These are phyloP conservation scores for Ramalina intermedia DNA, from an alignment of 495 filamentous ascomycete species.

Conservation along the genomic window DNA sequence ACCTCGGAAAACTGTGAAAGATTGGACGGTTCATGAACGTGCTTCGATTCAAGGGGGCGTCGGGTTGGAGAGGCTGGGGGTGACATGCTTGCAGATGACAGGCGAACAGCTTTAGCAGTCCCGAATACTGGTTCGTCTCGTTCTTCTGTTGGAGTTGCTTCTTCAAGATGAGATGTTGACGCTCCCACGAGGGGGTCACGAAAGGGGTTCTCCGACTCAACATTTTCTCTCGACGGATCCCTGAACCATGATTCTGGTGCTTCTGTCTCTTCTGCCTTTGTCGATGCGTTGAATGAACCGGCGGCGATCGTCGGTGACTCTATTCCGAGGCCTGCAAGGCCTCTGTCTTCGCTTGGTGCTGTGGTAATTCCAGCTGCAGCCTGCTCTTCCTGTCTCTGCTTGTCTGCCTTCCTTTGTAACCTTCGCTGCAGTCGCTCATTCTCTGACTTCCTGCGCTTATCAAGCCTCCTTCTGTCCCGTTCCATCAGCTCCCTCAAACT, in stretches of 20 bases:
- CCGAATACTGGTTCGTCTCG: constrained; percentile 30
- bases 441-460: constrained; percentile 57
- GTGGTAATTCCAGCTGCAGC: constrained; percentile 24
- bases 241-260: constrained; percentile 16
- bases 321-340: constrained; percentile 4
- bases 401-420: constrained; percentile 54
- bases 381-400: constrained; percentile 31
- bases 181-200: constrained; percentile 17
- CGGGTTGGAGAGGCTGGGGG: constrained; percentile 39
- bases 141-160: constrained; percentile 19
- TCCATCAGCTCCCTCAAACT: constrained; percentile 75
- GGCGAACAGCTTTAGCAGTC: constrained; percentile 29
- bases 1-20: constrained; percentile 41
- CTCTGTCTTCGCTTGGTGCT: not conserved
- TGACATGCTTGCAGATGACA: constrained; percentile 42
- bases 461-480: constrained; percentile 60
- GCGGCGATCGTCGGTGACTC: constrained; percentile 1
- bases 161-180: constrained; percentile 16
- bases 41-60: constrained; percentile 8
- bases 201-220: constrained; percentile 5
- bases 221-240: constrained; percentile 12
- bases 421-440: constrained; percentile 55
- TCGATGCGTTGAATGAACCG: constrained; percentile 2
- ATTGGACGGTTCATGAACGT: constrained; percentile 33
- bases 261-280: constrained; percentile 11